A percentile compares a stretch with the other conserved stretches of the same genome.
These are phyloP conservation scores for Lycium ferocissimum DNA, from an alignment of 257 asterid species.

Conservation along the genomic window DNA sequence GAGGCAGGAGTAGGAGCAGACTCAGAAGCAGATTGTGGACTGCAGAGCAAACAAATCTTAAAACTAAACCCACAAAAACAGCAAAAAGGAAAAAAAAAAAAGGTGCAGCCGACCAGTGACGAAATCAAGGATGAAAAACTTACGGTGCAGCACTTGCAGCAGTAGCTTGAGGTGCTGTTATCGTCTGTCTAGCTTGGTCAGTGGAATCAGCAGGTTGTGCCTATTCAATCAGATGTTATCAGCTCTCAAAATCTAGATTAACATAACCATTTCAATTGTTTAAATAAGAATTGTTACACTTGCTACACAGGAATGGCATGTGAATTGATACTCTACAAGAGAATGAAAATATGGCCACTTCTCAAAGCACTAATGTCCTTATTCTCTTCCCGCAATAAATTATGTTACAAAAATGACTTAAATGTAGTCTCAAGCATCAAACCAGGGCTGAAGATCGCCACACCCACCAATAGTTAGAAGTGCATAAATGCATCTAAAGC, in stretches of 20 bases:
- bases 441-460: constrained; percentile 7
- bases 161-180: constrained; percentile 62
- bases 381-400: constrained; percentile 10
- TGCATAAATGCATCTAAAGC: constrained; percentile 17
- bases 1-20: constrained; percentile 51
- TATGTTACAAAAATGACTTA: not conserved
- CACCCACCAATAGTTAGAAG: not conserved
- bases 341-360: not conserved
- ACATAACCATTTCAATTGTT: not conserved
- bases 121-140: constrained; percentile 44
- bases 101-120: constrained; percentile 8
- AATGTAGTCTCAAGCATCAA: constrained; percentile 8
- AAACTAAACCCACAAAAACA: not conserved
- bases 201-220: constrained; percentile 60
- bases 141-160: constrained; percentile 60
- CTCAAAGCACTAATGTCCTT: not conserved
- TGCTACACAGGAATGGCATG: not conserved
- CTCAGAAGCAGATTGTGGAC: constrained; percentile 67
- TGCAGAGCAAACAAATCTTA: constrained; percentile 41
- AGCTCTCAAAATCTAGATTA: constrained; percentile 22
- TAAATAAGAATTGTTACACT: not conserved
- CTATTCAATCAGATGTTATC: constrained; percentile 39
- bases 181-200: constrained; percentile 62
- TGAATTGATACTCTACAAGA: not conserved
- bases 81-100: not conserved